A percentile compares a stretch with the other conserved stretches of the same genome.
These are phyloP conservation scores for Barnettozyma wickerhamii DNA, from an alignment of 805 yeast genomes.

Conservation along the genomic window DNA sequence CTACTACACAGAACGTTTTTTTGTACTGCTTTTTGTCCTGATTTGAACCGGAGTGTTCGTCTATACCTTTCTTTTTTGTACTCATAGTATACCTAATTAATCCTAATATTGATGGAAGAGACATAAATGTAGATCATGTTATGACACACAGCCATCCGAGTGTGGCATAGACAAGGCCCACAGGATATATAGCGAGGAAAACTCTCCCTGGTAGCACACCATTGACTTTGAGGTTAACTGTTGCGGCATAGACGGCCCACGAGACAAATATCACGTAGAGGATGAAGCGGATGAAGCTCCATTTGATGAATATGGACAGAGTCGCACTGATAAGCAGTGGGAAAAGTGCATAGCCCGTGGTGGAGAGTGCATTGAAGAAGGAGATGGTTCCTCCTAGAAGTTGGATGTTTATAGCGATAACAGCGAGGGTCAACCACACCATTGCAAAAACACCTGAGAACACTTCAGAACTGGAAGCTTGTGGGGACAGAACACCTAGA, in stretches of 20 bases:
- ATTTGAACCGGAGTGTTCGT: too few species aligned
- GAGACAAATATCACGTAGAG: conserved; percentile 42
- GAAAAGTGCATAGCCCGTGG: conserved; percentile 66
- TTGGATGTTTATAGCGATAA: conserved; percentile 63
- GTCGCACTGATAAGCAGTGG: conserved; percentile 56
- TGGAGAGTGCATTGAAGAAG: conserved; percentile 62
- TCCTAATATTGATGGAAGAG: too few species aligned
- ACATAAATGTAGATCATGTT: too few species aligned
- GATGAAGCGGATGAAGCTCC: conserved; percentile 45
- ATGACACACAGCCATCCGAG: conserved; percentile 66
- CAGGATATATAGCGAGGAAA: conserved; percentile 61
- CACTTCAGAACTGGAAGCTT: conserved; percentile 41
- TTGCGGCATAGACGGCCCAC: conserved; percentile 66
- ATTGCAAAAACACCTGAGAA: conserved; percentile 62
- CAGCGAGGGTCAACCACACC: conserved; percentile 57
- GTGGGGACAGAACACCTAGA: conserved; percentile 28
- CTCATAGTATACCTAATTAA: too few species aligned
- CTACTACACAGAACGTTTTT: background rate
- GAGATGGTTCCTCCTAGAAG: conserved; percentile 58
- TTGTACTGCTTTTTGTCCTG: background rate
- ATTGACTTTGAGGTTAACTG: conserved; percentile 52
- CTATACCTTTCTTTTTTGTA: too few species aligned
- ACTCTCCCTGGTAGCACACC: conserved; percentile 64
- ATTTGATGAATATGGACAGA: conserved; percentile 42
- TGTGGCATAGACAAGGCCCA: conserved; percentile 56